Evolutionary conservation across 2,329 filamentous ascomycete species (phyloP), one percentile per base, ranked within the genome.

Genomic region (Monilinia aucupariae): DNA sequence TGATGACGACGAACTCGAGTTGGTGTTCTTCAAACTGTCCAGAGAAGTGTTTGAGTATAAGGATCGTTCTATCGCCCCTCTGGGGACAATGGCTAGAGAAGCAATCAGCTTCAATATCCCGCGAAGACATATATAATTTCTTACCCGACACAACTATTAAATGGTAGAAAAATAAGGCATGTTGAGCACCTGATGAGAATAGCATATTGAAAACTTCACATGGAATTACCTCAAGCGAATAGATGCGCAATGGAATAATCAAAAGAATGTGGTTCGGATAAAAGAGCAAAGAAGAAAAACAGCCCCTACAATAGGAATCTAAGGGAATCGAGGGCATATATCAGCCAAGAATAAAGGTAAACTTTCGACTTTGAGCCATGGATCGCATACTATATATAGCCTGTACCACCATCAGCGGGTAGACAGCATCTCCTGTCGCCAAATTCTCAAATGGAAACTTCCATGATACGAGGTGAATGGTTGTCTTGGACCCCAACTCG

Each of bases 111-210:
- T 9, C 48, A 25, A 6, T 25, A 25, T 43, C 27, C 10, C 12
- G 27, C 15, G 15, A n/a, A 39, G 3, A 22, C 30, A 39, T 37
- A 32, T 45, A 13, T 37, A 27, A 48, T 22, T 6, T n/a, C 43
- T 58, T 50, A 59, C 56, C 56, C 15, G 56, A 51, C 6, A 43
- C 48, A 20, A 43, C 45, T 27, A 41, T 32, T 10, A 59, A 30
- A 30, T 59, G 47, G 22, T 27, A 51, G 32, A 59, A 51, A 20
- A 59, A 51, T 32, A 59, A 10, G 6, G 30, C 32, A 15, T 43
- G 30, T 7, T 59, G 32, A 10, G 32, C n/a, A 25, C 22, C 17
- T 9, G 17, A 50, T 17, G 39, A 59, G 34, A 59, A 51, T 17
- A 50, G n/a, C 41, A 58, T 58, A 8, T n/a, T 58, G n/a, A 39